Evolutionary conservation across 352 stramenopile species (phyloP).

Genomic region (Halophytophthora batemanensis): DNA sequence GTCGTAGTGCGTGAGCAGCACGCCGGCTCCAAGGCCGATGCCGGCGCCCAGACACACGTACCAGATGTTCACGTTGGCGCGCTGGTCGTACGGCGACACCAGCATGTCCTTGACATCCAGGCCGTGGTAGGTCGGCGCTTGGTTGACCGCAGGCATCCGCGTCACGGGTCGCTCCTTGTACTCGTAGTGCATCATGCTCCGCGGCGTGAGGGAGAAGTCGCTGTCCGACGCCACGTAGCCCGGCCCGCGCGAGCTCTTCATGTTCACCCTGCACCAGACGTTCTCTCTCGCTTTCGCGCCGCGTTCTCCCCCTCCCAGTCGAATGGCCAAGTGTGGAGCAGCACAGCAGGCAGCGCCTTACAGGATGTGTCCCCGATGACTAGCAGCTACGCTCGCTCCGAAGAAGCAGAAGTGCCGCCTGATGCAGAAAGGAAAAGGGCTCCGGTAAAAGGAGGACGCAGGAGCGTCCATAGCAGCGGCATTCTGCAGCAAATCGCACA

Average conservation of each 20-base stretch:
- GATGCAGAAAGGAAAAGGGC: too few relatives aligned
- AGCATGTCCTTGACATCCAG: conserved; percentile 51
- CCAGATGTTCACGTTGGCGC: conserved; percentile 40
- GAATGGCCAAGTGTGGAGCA: too few relatives aligned
- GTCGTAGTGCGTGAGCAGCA: conserved; percentile 39
- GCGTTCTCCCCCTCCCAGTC: too few relatives aligned
- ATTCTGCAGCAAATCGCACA: too few relatives aligned
- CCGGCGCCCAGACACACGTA: conserved; percentile 39
- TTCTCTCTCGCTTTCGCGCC: conserved; percentile 5
- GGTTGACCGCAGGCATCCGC: conserved; percentile 5
- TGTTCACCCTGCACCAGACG: conserved; percentile 2
- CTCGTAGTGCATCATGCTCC: conserved; percentile 29
- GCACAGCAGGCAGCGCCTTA: too few relatives aligned
- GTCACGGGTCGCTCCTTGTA: conserved; percentile 18
- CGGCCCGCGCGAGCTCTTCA: conserved; percentile 20
- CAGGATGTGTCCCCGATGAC: too few relatives aligned
- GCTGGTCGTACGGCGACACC: conserved; percentile 40
- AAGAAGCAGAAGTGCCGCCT: too few relatives aligned
- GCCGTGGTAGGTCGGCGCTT: conserved; percentile 20
- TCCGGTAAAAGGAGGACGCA: too few relatives aligned
- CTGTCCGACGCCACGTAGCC: conserved; percentile 30
- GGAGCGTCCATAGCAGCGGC: too few relatives aligned
- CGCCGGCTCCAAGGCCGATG: conserved; percentile 40
- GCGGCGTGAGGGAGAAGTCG: conserved; percentile 29
- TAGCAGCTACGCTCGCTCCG: too few relatives aligned